These are phyloP conservation scores for Nidularia pulvinata DNA, from an alignment of 768 basidiomycete species.

Conservation along the genomic window DNA sequence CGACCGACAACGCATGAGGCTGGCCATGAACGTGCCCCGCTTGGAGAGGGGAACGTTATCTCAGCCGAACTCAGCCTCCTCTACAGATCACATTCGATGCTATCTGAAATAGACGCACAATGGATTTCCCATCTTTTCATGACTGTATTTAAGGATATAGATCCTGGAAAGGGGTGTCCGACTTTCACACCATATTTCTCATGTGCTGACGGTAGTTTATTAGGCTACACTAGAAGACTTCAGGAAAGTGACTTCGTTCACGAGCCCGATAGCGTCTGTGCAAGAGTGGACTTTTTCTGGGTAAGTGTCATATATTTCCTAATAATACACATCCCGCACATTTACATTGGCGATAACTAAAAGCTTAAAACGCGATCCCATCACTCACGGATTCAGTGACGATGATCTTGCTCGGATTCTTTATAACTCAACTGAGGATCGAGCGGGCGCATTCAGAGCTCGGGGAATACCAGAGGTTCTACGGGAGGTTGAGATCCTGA, in stretches of 20 bases:
- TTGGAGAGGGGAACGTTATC: conserved; percentile 74
- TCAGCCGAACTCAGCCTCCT: conserved; percentile 76
- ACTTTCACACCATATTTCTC: not conserved
- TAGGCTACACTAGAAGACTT: conserved; percentile 32
- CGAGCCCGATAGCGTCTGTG: conserved; percentile 27
- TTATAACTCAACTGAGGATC: conserved; percentile 56
- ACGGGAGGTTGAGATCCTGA: conserved; percentile 67
- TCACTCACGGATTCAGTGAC: conserved; percentile 68
- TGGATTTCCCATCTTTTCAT: conserved; percentile 54
- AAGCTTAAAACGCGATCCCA: conserved; percentile 47
- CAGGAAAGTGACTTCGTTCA: conserved; percentile 24
- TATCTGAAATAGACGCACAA: conserved; percentile 50
- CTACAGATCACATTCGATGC: conserved; percentile 67
- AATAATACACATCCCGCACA: not conserved
- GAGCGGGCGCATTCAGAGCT: conserved; percentile 66
- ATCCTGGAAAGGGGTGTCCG: conserved; percentile 21
- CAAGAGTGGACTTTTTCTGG: conserved; percentile 55
- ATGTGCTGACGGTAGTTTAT: not conserved
- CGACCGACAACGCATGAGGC: conserved; percentile 46
- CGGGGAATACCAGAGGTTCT: conserved; percentile 68
- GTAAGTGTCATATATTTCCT: conserved; percentile 29
- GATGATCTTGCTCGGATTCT: conserved; percentile 61
- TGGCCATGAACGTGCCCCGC: conserved; percentile 51
- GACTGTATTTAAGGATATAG: conserved; percentile 35
- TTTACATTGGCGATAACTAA: not conserved